Evolutionary conservation across 2,329 filamentous ascomycete species (phyloP).

Genomic region (Macrophomina tecta): DNA sequence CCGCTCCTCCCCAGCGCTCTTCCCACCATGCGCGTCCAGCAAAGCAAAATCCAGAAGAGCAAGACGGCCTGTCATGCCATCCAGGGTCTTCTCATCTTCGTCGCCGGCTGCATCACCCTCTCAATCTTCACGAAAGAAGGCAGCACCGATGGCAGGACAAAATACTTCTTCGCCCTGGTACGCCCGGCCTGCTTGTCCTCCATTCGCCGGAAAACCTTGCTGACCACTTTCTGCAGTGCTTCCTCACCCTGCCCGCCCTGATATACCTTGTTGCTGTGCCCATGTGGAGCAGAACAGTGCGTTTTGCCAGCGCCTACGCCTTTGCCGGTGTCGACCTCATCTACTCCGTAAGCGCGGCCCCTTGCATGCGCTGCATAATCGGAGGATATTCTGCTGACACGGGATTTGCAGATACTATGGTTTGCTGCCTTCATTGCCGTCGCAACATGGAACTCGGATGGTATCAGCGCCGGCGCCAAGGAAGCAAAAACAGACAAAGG

Average conservation of each 20-base stretch:
- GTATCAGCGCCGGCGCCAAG: conserved; percentile 57
- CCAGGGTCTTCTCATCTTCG: conserved; percentile 63
- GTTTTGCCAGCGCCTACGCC: conserved; percentile 66
- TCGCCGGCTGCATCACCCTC: conserved; percentile 63
- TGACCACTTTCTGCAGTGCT: conserved; percentile 55
- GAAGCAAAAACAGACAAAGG: conserved; percentile 48
- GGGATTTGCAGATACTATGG: conserved; percentile 58
- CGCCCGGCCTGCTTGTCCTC: conserved; percentile 32
- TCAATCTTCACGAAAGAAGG: conserved; percentile 63
- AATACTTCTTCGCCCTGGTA: conserved; percentile 65
- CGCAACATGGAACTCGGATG: conserved; percentile 62
- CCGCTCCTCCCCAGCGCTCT: not conserved
- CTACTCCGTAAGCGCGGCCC: conserved; percentile 44
- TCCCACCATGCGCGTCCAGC: conserved; percentile 21
- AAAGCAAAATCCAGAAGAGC: conserved; percentile 57
- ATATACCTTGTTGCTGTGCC: conserved; percentile 67
- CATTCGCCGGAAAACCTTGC: not conserved
- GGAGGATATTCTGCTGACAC: conserved; percentile 5
- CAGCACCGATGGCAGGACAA: conserved; percentile 59
- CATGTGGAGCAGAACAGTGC: conserved; percentile 63
- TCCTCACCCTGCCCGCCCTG: conserved; percentile 63
- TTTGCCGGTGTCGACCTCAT: conserved; percentile 62
- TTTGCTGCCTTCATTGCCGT: conserved; percentile 64
- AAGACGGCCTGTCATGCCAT: conserved; percentile 62
- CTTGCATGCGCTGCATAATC: not conserved